A percentile compares a stretch with the other conserved stretches of the same genome.
These are phyloP conservation scores for Solioccasus polychromus DNA, from an alignment of 768 basidiomycete genomes.

Conservation along the genomic window DNA sequence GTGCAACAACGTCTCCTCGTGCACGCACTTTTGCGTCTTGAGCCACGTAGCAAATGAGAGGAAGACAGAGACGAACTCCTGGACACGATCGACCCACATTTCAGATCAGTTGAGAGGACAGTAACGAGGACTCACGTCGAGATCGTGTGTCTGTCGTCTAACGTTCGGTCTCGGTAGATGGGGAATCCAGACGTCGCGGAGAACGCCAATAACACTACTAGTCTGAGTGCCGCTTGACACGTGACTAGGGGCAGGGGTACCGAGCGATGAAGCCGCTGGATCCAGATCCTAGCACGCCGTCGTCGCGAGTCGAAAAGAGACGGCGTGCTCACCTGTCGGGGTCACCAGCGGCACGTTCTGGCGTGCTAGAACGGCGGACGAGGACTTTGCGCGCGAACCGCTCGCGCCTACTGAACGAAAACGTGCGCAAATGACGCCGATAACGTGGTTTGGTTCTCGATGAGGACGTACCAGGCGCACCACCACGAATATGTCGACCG, in stretches of 20 bases:
- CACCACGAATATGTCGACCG: not conserved
- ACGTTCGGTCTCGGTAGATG: too few species aligned
- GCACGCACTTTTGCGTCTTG: slow-evolving; percentile 8
- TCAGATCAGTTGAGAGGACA: too few species aligned
- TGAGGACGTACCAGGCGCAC: slow-evolving; percentile 6
- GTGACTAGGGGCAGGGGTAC: too few species aligned
- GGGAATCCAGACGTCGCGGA: too few species aligned
- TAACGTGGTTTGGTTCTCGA: not conserved
- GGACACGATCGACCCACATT: too few species aligned
- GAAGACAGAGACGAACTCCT: slow-evolving; percentile 14
- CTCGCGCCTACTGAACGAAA: too few species aligned
- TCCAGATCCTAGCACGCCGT: not conserved
- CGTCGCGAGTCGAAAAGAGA: not conserved
- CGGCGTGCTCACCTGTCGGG: slow-evolving; percentile 9
- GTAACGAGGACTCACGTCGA: too few species aligned
- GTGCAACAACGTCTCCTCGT: not conserved
- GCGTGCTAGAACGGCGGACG: not conserved
- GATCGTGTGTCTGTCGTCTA: too few species aligned
- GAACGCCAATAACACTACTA: too few species aligned
- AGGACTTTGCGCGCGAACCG: not conserved
- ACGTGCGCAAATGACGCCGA: too few species aligned
- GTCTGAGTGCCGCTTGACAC: too few species aligned
- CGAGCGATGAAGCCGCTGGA: too few species aligned
- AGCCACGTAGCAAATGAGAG: slow-evolving; percentile 19
- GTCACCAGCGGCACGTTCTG: not conserved